Percentiles rank a stretch among this genome's conserved stretches.
Evolutionary conservation across 257 asterid genomes (phyloP).

Genomic region (Capsicum rhomboideum): DNA sequence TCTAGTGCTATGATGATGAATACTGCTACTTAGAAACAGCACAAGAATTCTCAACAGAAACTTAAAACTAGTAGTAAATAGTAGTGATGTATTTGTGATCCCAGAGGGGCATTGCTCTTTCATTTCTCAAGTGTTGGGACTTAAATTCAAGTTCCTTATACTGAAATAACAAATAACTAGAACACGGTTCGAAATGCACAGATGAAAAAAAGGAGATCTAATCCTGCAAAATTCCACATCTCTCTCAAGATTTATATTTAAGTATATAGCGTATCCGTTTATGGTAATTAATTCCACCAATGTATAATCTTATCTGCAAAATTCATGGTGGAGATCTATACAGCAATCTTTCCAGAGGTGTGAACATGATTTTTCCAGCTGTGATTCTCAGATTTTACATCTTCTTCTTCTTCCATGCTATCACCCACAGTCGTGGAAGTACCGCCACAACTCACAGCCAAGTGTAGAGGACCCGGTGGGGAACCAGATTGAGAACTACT

Average conservation of each 20-base stretch:
- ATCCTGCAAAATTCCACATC: slow-evolving; percentile 56
- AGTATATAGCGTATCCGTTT: slow-evolving; percentile 15
- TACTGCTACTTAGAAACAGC: not conserved
- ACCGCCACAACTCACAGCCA: slow-evolving; percentile 26
- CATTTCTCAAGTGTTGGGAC: slow-evolving; percentile 1
- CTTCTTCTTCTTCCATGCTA: slow-evolving; percentile 42
- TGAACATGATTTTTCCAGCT: slow-evolving; percentile 28
- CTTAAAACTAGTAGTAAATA: not conserved
- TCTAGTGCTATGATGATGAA: too few relatives aligned
- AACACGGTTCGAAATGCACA: not conserved
- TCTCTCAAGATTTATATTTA: slow-evolving; percentile 28
- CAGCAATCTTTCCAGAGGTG: slow-evolving; percentile 10
- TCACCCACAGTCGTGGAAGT: slow-evolving; percentile 39
- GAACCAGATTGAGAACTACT: slow-evolving; percentile 41
- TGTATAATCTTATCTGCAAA: slow-evolving; percentile 17
- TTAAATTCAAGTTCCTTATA: not conserved
- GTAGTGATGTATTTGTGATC: not conserved
- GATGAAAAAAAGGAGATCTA: slow-evolving; percentile 19
- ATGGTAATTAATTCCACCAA: slow-evolving; percentile 4
- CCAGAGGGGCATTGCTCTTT: not conserved
- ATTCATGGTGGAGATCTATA: slow-evolving; percentile 19
- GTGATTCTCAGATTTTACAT: slow-evolving; percentile 34
- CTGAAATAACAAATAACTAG: slow-evolving; percentile 1
- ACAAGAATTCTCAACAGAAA: not conserved
- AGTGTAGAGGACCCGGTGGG: slow-evolving; percentile 35